phyloP scores from a whole-genome alignment of 768 basidiomycete genomes.

The Agrocybe pediades region DNA sequence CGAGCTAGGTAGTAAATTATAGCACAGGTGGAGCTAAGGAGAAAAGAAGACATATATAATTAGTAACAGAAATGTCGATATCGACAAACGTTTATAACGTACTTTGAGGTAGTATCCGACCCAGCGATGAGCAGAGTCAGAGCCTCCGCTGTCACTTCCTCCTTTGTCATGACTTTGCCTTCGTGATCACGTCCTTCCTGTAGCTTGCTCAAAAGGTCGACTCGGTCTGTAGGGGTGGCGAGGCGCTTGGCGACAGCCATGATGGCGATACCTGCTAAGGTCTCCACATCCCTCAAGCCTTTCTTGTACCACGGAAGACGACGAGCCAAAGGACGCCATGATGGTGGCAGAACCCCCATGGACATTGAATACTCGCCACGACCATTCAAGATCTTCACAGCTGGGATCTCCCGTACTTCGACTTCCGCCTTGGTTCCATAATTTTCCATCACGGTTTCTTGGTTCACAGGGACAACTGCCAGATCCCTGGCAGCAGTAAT shows the following conservation, averaged over 20 bases:
- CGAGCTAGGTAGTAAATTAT: conserved; percentile 83
- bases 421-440: conserved; percentile 48
- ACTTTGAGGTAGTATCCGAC: conserved; percentile 94
- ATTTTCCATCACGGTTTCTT: conserved; percentile 53
- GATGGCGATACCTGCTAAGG: conserved; percentile 78
- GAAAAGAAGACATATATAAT: conserved; percentile 1
- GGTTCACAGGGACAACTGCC: conserved; percentile 65
- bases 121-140: conserved; percentile 87
- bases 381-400: conserved; percentile 83
- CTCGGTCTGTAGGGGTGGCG: conserved; percentile 65
- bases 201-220: conserved; percentile 81
- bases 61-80: background rate
- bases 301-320: conserved; percentile 77
- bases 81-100: conserved; percentile 21
- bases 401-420: conserved; percentile 68
- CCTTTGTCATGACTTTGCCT: conserved; percentile 80
- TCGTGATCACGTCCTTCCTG: conserved; percentile 74
- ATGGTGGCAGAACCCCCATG: conserved; percentile 75
- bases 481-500: conserved; percentile 70
- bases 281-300: conserved; percentile 66
- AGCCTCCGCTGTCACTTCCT: conserved; percentile 88
- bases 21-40: conserved; percentile 78
- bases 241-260: conserved; percentile 81
- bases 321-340: conserved; percentile 66
- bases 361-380: conserved; percentile 87